Evolutionary conservation across 768 basidiomycete genomes (phyloP).

Genomic region (Kwoniella mangroviensis): DNA sequence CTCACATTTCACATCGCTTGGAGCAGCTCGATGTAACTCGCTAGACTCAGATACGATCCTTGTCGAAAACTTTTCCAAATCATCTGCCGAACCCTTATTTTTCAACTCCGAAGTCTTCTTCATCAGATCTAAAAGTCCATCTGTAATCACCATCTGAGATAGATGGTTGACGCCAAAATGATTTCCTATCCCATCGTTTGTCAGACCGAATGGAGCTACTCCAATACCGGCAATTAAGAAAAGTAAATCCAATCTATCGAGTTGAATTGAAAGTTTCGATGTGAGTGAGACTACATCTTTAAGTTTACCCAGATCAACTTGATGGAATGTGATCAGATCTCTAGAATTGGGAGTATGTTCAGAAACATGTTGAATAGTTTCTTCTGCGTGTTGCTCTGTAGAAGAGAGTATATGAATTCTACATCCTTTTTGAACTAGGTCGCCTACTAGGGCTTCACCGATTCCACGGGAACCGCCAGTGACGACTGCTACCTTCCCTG

Average conservation of each 20-base stretch:
- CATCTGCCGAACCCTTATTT: conserved; percentile 7
- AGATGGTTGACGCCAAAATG: conserved; percentile 56
- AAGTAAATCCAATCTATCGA: conserved; percentile 47
- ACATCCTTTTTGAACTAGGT: conserved; percentile 45
- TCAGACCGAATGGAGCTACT: conserved; percentile 51
- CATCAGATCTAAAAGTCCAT: conserved; percentile 46
- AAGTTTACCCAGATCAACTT: conserved; percentile 50
- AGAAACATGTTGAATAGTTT: conserved; percentile 41
- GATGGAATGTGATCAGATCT: conserved; percentile 37
- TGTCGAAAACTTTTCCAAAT: conserved; percentile 33
- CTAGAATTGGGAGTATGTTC: conserved; percentile 24
- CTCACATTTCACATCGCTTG: conserved; percentile 49
- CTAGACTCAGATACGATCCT: conserved; percentile 51
- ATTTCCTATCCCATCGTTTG: conserved; percentile 51
- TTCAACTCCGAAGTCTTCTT: conserved; percentile 44
- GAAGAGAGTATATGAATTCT: conserved; percentile 52
- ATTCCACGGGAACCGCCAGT: conserved; percentile 62
- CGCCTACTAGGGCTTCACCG: conserved; percentile 42
- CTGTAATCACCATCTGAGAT: conserved; percentile 44
- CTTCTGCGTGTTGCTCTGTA: conserved; percentile 50
- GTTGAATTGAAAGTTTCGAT: conserved; percentile 31
- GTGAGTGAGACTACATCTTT: conserved; percentile 31
- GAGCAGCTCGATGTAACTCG: conserved; percentile 49
- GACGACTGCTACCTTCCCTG: conserved; percentile 62
- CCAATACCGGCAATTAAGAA: conserved; percentile 55